phyloP scores from a whole-genome alignment of 441 rosid genomes.

The Adansonia madagascariensis region DNA sequence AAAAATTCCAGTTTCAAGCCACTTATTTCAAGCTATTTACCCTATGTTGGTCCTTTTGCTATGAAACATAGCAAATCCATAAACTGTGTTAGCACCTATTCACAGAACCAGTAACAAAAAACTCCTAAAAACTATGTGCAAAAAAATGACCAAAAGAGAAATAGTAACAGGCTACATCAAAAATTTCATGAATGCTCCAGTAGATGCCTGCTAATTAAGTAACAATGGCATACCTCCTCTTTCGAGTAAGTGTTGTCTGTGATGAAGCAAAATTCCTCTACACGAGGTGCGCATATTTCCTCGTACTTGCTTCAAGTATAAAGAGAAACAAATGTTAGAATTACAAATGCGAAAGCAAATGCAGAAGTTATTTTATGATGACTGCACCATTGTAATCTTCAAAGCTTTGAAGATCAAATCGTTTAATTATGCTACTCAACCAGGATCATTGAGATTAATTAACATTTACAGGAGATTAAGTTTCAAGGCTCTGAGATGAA shows the following conservation, averaged over 20 bases:
- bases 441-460: neutral
- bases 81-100: neutral
- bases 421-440: neutral
- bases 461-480: neutral
- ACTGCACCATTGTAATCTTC: neutral
- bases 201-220: neutral
- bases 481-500: neutral
- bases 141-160: neutral
- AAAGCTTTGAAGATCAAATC: neutral
- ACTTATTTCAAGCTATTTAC: neutral
- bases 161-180: neutral
- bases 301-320: constrained; percentile 60
- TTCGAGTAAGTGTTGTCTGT: constrained; percentile 71
- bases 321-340: constrained; percentile 18
- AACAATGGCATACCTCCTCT: constrained; percentile 52
- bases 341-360: constrained; percentile 21
- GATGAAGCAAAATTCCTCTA: constrained; percentile 74
- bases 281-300: constrained; percentile 69
- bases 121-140: constrained; percentile 2
- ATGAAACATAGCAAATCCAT: neutral
- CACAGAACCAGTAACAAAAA: neutral
- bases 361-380: neutral
- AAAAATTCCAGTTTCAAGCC: neutral
- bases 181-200: neutral
- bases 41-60: neutral